A percentile compares a stretch with the other conserved stretches of the same genome.
Evolutionary conservation across 2,329 filamentous ascomycete species (phyloP).

Genomic region (Ophiostoma himal-ulmi): DNA sequence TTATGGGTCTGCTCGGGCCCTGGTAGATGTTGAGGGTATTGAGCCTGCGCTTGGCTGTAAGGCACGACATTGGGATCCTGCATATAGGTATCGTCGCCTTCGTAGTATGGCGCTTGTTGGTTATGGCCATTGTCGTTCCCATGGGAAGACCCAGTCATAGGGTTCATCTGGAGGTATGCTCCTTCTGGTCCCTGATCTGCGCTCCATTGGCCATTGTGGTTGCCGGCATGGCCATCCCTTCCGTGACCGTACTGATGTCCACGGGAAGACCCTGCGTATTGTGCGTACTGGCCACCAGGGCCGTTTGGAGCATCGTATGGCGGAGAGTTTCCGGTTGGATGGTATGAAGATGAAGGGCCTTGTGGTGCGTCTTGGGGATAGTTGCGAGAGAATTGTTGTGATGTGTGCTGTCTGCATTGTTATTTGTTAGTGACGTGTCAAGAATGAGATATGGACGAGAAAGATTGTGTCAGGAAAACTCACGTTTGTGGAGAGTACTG

Average conservation of each 20-base stretch:
- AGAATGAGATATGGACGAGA: conserved; percentile 16
- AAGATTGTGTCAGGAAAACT: conserved; percentile 26
- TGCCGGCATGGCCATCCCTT: conserved; percentile 42
- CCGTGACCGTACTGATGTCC: conserved; percentile 51
- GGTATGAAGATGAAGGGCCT: conserved; percentile 46
- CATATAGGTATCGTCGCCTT: conserved; percentile 19
- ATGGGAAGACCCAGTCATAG: conserved; percentile 25
- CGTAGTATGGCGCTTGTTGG: conserved; percentile 14
- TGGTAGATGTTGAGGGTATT: background rate
- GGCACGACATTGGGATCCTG: conserved; percentile 7
- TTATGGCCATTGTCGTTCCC: conserved; percentile 25
- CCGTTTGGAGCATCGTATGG: conserved; percentile 53
- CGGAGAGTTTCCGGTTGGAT: conserved; percentile 38
- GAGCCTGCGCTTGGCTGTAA: background rate
- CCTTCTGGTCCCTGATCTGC: conserved; percentile 41
- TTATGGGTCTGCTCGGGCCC: background rate
- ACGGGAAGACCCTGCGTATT: conserved; percentile 52
- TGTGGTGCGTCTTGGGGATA: conserved; percentile 49
- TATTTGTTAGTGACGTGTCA: background rate
- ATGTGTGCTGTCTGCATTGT: background rate
- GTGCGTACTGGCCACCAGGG: conserved; percentile 48
- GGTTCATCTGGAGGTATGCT: conserved; percentile 31
- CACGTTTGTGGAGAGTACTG: conserved; percentile 41
- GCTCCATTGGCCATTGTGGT: conserved; percentile 64
- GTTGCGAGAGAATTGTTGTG: conserved; percentile 56